Evolutionary conservation across 1,139 yeast genomes (phyloP).

Genomic region (Taphrina sp.): DNA sequence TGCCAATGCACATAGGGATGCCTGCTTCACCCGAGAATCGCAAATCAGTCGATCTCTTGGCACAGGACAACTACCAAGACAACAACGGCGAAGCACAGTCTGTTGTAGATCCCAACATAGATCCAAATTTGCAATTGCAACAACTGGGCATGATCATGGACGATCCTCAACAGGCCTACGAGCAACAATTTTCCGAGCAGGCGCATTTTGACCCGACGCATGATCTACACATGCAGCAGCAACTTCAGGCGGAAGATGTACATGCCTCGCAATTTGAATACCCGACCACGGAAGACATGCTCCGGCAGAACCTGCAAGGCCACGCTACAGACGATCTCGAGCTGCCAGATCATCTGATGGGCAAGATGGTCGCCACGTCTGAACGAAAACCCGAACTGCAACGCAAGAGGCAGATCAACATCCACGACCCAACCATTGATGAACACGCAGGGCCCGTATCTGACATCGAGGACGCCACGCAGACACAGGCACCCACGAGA

Average conservation of each 20-base stretch:
- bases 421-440: constrained; percentile 13
- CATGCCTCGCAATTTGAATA: not conserved
- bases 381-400: not conserved
- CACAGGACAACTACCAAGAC: not conserved
- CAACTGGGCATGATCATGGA: constrained; percentile 5
- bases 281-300: constrained; percentile 10
- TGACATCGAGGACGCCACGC: constrained; percentile 16
- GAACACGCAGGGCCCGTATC: constrained; percentile 18
- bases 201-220: not conserved
- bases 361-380: not conserved
- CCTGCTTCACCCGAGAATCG: not conserved
- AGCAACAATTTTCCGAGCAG: constrained; percentile 7
- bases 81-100: not conserved
- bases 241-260: not conserved
- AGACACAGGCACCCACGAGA: not conserved
- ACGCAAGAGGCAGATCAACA: constrained; percentile 9
- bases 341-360: constrained; percentile 1
- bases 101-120: constrained; percentile 15
- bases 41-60: not conserved
- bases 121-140: constrained; percentile 11
- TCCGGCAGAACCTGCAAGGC: constrained; percentile 8
- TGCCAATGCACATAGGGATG: not conserved
- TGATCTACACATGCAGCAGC: constrained; percentile 4
- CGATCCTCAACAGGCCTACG: constrained; percentile 10
- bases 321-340: not conserved